Base-by-base conservation (phyloP, 2,329 filamentous ascomycete species). In the Paraphaeosphaeria minitans region DNA sequence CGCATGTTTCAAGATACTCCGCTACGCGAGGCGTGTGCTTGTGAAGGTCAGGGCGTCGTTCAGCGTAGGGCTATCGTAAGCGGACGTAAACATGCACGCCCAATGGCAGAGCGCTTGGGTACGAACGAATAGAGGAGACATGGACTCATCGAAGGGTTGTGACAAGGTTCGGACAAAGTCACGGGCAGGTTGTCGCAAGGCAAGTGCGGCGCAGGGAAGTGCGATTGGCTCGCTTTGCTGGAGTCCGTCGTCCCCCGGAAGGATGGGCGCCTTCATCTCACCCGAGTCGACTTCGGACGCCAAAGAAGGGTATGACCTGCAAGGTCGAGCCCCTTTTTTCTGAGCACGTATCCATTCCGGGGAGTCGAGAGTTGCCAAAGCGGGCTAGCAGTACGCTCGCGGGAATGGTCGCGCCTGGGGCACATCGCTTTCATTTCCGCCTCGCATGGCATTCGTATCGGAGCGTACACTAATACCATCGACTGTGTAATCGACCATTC, bases 131-230 rank as follows among this genome's bases (percentile, higher is more conserved):
- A 13, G 41, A 53, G 41, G 39, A 45, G 29, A 37, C 29, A n/a
- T n/a, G 41, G 51, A 21, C 41, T 35, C 41, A 53, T 45, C 39
- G 51, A 53, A 16, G 27, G 39, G 51, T 53, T 27, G 51, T 53
- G 51, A 37, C 51, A 53, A 53, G 51, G 39, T 35, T 53, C 51
- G 51, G 51, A 53, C 51, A 53, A 53, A 45, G 51, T 43, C 27
- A 45, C 51, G 41, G 51, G 39, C 41, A n/a, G 19, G 51, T 27
- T 35, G 12, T 27, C 19, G 50, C 37, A 27, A 53, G 39, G 51
- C 51, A 39, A 53, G 51, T 53, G 41, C 51, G 51, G 29, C n/a
- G 7, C 12, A 21, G 39, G 16, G 41, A 13, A 24, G 19, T 42
- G 14, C 31, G 27, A 53, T 53, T 53, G 41, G 51, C 16, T 53